phyloP scores from a whole-genome alignment of 2,329 filamentous ascomycete genomes.

The Xylariaceae sp. region DNA sequence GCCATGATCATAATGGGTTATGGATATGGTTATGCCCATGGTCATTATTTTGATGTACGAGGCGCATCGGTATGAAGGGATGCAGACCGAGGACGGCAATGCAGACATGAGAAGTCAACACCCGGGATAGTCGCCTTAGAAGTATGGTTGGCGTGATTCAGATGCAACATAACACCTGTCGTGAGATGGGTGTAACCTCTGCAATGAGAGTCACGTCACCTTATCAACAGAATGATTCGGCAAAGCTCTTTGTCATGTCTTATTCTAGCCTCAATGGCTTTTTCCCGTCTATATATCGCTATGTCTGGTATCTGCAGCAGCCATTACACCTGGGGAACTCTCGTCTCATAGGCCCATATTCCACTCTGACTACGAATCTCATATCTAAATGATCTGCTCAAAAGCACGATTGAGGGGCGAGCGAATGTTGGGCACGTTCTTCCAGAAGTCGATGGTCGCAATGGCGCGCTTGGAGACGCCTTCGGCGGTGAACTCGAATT shows the following conservation, averaged over 20 bases:
- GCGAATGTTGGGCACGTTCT: slow-evolving; percentile 83
- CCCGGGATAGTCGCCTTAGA: too few species aligned
- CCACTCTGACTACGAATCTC: not conserved
- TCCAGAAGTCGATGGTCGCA: slow-evolving; percentile 95
- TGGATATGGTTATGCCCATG: too few species aligned
- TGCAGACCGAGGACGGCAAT: too few species aligned
- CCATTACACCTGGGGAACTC: slow-evolving; percentile 7
- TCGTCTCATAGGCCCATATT: slow-evolving; percentile 13
- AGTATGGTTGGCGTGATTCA: too few species aligned
- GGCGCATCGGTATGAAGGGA: too few species aligned
- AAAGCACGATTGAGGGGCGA: slow-evolving; percentile 97
- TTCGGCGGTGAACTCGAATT: slow-evolving; percentile 99
- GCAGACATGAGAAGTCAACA: too few species aligned
- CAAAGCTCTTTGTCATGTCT: slow-evolving; percentile 10
- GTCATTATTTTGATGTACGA: too few species aligned
- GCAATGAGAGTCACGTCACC: too few species aligned
- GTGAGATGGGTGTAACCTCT: too few species aligned
- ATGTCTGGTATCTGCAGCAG: slow-evolving; percentile 18
- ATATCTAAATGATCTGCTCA: slow-evolving; percentile 81
- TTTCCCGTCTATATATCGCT: slow-evolving; percentile 18
- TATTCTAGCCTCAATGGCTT: slow-evolving; percentile 26
- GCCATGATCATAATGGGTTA: too few species aligned
- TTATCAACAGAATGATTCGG: not conserved
- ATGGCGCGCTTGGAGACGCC: slow-evolving; percentile 92
- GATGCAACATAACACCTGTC: too few species aligned